phyloP scores from a whole-genome alignment of 176 grass and related monocot genomes.

The Ananas comosus region DNA sequence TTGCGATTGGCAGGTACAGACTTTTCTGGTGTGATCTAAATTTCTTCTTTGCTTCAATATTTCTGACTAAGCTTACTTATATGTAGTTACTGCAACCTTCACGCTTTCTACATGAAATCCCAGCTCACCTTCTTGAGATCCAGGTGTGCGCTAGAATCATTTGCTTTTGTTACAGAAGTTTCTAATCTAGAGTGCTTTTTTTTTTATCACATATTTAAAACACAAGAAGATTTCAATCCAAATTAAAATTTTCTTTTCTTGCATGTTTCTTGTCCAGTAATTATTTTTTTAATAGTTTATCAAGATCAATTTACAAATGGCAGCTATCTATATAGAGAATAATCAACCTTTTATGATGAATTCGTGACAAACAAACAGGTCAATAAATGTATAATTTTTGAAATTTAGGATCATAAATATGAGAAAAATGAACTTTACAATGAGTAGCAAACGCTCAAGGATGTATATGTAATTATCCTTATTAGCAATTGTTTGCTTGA shows the following conservation, averaged over 20 bases:
- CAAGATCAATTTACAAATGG: too few species aligned
- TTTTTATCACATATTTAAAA: neutral
- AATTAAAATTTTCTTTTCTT: too few species aligned
- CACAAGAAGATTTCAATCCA: too few species aligned
- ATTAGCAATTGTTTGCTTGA: too few species aligned
- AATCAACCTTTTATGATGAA: neutral
- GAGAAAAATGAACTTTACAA: too few species aligned
- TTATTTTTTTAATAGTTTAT: too few species aligned
- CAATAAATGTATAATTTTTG: too few species aligned
- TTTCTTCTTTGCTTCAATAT: neutral
- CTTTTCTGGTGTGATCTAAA: neutral
- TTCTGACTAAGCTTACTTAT: slow-evolving; percentile 21
- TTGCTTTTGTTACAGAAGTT: neutral
- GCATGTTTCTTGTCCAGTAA: too few species aligned
- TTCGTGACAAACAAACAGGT: neutral
- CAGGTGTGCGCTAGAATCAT: slow-evolving; percentile 43
- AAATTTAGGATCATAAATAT: too few species aligned
- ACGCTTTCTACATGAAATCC: slow-evolving; percentile 88
- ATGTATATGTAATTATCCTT: too few species aligned
- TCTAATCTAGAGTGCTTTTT: neutral
- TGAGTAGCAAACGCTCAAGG: too few species aligned
- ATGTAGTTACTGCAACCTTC: slow-evolving; percentile 79
- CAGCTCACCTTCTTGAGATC: slow-evolving; percentile 65
- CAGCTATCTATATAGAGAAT: too few species aligned
- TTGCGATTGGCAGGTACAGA: slow-evolving; percentile 59